These are phyloP conservation scores for Cornus controversa DNA, from an alignment of 148 eudicot species.

Conservation along the genomic window DNA sequence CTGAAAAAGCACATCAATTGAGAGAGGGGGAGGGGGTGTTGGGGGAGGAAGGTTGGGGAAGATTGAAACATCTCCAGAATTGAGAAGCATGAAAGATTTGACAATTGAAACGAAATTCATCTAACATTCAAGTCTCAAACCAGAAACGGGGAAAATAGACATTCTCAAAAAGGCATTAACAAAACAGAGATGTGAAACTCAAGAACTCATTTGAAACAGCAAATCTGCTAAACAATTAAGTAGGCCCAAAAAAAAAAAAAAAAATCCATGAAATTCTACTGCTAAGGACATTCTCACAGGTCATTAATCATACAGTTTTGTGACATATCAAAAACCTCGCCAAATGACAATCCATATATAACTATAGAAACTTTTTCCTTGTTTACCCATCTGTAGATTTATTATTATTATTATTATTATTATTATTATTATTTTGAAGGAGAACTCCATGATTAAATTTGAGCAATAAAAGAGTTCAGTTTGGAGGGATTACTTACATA, in stretches of 20 bases:
- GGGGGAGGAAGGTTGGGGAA: too few relatives aligned
- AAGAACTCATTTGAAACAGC: background rate
- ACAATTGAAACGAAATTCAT: background rate
- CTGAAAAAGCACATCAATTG: background rate
- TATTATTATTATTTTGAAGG: too few relatives aligned
- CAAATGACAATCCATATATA: too few relatives aligned
- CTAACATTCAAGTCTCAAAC: background rate
- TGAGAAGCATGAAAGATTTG: background rate
- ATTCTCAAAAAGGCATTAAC: background rate
- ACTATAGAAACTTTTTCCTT: background rate
- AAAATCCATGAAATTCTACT: too few relatives aligned
- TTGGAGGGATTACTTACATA: slow-evolving; percentile 56
- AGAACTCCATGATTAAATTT: background rate
- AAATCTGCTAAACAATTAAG: background rate
- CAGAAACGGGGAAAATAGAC: background rate
- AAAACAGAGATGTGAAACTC: background rate
- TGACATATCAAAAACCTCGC: background rate
- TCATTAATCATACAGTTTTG: background rate
- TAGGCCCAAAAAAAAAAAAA: background rate
- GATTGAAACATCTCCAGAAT: background rate
- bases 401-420: too few relatives aligned
- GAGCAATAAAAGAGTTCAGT: background rate
- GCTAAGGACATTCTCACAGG: background rate
- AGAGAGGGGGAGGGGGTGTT: too few relatives aligned
- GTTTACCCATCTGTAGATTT: background rate